These are phyloP conservation scores for Sphaerulina vaccinii DNA, from an alignment of 2,329 filamentous ascomycete species.

Conservation along the genomic window DNA sequence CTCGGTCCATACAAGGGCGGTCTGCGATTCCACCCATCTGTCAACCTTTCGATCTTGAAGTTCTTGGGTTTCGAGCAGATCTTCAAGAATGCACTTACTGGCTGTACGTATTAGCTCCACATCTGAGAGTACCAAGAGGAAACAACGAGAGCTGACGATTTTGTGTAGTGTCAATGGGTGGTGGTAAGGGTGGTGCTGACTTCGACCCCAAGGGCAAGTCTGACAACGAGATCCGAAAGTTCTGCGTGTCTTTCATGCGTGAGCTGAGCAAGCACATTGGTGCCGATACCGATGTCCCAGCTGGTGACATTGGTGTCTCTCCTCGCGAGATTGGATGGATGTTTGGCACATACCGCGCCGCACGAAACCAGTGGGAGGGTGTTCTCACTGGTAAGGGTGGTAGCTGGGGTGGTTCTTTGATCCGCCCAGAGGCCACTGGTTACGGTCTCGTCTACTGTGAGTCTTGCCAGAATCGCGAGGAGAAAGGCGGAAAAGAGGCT, in stretches of 20 bases:
- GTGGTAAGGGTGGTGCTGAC: conserved; percentile 95
- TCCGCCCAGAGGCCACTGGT: conserved; percentile 94
- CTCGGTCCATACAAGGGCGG: conserved; percentile 98
- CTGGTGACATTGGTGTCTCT: conserved; percentile 93
- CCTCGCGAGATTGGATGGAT: conserved; percentile 91
- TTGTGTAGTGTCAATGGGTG: conserved; percentile 78
- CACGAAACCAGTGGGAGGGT: conserved; percentile 90
- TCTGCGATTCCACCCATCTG: conserved; percentile 87
- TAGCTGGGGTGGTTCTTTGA: conserved; percentile 88
- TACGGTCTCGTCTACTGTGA: conserved; percentile 86
- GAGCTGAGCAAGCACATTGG: conserved; percentile 96
- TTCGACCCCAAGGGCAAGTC: conserved; percentile 99
- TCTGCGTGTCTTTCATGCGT: conserved; percentile 95
- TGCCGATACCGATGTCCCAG: conserved; percentile 91
- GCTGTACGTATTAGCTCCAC: conserved; percentile 59
- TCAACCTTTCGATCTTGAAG: conserved; percentile 78
- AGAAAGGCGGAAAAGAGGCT: not conserved
- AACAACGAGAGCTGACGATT: conserved; percentile 7
- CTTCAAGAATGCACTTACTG: conserved; percentile 99
- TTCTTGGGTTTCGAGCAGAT: conserved; percentile 99
- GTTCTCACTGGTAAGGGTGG: conserved; percentile 94
- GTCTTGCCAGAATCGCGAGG: conserved; percentile 29
- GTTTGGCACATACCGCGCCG: conserved; percentile 89
- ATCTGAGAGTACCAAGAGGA: not conserved
- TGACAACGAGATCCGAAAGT: conserved; percentile 94